Evolutionary conservation across 768 basidiomycete genomes (phyloP), one percentile per base, ranked within the genome.

Genomic region (Pleurotus platypus): DNA sequence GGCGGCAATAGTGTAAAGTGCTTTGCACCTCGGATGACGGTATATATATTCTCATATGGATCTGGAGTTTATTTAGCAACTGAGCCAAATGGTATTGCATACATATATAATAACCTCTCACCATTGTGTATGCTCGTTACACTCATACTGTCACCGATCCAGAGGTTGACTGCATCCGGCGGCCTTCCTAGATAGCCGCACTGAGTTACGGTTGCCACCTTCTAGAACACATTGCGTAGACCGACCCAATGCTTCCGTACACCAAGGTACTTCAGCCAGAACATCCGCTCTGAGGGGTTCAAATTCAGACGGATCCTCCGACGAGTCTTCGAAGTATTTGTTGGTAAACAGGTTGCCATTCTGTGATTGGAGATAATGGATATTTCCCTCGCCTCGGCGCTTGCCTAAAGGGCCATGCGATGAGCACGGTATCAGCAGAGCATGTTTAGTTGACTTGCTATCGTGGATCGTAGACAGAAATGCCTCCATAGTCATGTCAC

Each of bases 1-100:
- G 95, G 95, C 1, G 94, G 90, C 18, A 94, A 71, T 9, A 98
- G 78, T 0, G 87, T 87, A 65, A 98, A 97, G 39, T 87, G 84
- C 65, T 97, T 98, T 46, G 79, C 72, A 9, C 94, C 95, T 46
- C 89, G 80, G 50, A 94, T 73, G 27, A 98, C 92, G 4, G 87
- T 83, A 70, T 97, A 97, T 55, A 97, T 83, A 68, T 97, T 98
- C 73, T 97, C 94, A 62, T 94, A 97, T 0, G 92, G 93, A 69
- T 90, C 90, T 91, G 50, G 56, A 7, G 26, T 47, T n/a, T 51
- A 35, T n/a, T 37, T 26, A 42, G 37, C 16, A 46, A 43, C 39
- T 11, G 27, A 42, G 37, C 39, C 20, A 40, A 49, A 42, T 55
- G 42, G 22, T 27, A 22, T 22, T 51, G 20, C 12, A 45, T 46